Conservation (phyloP, 176 grass and related monocot species). For the Tillandsia leiboldiana region DNA sequence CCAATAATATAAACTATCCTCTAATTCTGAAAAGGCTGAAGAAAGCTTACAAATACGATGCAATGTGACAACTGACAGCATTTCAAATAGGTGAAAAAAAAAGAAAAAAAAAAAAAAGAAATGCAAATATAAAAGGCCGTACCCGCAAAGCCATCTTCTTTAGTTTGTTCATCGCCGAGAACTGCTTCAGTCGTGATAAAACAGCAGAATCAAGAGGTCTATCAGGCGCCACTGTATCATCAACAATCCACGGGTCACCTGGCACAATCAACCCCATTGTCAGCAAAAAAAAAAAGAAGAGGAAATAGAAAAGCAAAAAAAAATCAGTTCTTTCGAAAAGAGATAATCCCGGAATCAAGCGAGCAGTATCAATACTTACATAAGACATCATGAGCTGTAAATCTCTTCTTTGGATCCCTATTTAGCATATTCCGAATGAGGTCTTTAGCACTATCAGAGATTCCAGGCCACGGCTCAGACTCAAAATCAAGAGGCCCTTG, state of each 20-base stretch:
- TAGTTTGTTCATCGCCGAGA: slow-evolving; percentile 99
- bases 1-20: no score
- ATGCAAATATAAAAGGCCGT: slow-evolving; percentile 7
- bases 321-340: background rate
- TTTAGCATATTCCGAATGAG: slow-evolving; percentile 85
- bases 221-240: slow-evolving; percentile 91
- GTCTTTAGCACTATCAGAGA: slow-evolving; percentile 93
- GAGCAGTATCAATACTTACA: slow-evolving; percentile 42
- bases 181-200: slow-evolving; percentile 92
- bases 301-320: background rate
- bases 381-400: slow-evolving; percentile 88
- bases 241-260: slow-evolving; percentile 98
- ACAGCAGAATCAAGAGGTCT: slow-evolving; percentile 97
- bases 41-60: background rate
- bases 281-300: slow-evolving; percentile 1
- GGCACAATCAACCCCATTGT: slow-evolving; percentile 22
- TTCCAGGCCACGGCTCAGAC: slow-evolving; percentile 88
- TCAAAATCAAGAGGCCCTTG: slow-evolving; percentile 94
- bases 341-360: background rate
- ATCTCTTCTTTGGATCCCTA: slow-evolving; percentile 66
- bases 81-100: slow-evolving; percentile 9
- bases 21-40: background rate
- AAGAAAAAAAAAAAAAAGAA: background rate
- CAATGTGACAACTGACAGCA: slow-evolving; percentile 7
- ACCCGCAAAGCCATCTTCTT: slow-evolving; percentile 99